Evolutionary conservation across 768 basidiomycete species (phyloP).

Genomic region (Leccinum olivaceopallidum): DNA sequence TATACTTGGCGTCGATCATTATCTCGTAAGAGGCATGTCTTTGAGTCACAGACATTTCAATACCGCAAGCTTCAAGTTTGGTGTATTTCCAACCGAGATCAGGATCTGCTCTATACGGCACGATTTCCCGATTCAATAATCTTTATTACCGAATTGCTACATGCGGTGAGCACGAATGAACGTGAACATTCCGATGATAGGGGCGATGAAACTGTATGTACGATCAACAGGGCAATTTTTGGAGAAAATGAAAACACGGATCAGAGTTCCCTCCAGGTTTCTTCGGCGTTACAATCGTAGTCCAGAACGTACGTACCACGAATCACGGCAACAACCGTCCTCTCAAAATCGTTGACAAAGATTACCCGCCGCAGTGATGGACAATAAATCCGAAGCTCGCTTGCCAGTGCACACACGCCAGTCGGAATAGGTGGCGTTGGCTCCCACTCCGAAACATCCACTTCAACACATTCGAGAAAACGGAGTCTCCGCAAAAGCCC

Average conservation of each 20-base stretch:
- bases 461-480: constrained; percentile 53
- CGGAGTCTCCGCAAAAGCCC: constrained; percentile 55
- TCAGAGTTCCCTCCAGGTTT: constrained; percentile 35
- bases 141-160: constrained; percentile 15
- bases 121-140: not conserved
- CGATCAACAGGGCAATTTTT: not conserved
- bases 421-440: constrained; percentile 52
- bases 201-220: constrained; percentile 5
- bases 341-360: constrained; percentile 66
- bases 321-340: constrained; percentile 45
- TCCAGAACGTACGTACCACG: constrained; percentile 33
- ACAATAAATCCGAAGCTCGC: constrained; percentile 62
- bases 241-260: constrained; percentile 13
- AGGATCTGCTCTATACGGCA: too few species aligned
- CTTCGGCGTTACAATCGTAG: constrained; percentile 24
- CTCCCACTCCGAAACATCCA: constrained; percentile 67
- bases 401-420: constrained; percentile 57
- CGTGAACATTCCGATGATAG: constrained; percentile 7
- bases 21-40: too few species aligned
- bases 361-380: constrained; percentile 51
- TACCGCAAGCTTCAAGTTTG: too few species aligned
- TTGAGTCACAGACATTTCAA: too few species aligned
- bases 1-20: too few species aligned
- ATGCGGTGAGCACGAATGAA: constrained; percentile 20
- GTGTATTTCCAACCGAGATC: too few species aligned